These are phyloP conservation scores for Microbotryomycetes sp. DNA, from an alignment of 1,284 basidiomycete genomes.

Conservation along the genomic window DNA sequence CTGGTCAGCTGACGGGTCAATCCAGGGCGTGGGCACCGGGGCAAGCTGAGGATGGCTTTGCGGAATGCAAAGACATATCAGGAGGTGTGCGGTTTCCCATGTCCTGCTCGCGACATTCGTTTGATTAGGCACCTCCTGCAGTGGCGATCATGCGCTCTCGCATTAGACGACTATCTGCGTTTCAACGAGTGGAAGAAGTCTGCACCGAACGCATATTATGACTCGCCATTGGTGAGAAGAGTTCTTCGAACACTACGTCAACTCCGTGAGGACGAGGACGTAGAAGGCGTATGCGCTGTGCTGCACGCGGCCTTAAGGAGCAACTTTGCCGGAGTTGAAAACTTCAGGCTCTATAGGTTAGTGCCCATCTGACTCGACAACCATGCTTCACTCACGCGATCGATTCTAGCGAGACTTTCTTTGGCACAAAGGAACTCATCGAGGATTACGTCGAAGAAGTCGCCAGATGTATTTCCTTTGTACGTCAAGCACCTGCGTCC, in stretches of 20 bases:
- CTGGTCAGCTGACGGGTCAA: not conserved
- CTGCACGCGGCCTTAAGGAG: conserved; percentile 84
- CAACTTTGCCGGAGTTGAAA: conserved; percentile 94
- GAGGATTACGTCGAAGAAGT: conserved; percentile 76
- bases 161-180: conserved; percentile 66
- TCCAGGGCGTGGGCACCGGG: conserved; percentile 76
- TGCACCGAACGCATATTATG: conserved; percentile 81
- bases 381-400: too few relatives aligned
- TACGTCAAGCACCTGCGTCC: conserved; percentile 54
- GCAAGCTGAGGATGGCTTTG: conserved; percentile 63
- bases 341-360: conserved; percentile 76
- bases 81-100: conserved; percentile 33
- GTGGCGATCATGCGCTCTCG: conserved; percentile 76
- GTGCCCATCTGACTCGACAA: too few relatives aligned
- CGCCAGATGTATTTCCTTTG: conserved; percentile 51
- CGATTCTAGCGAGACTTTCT: conserved; percentile 61
- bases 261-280: conserved; percentile 64
- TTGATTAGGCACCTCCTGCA: conserved; percentile 50
- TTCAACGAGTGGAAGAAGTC: conserved; percentile 79
- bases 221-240: conserved; percentile 70
- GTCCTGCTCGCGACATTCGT: not conserved
- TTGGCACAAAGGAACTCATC: conserved; percentile 77
- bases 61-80: conserved; percentile 65
- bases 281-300: conserved; percentile 76
- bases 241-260: conserved; percentile 58